These are phyloP conservation scores for Gracilariopsis chorda DNA, from an alignment of 23 red algal genomes.

Conservation along the genomic window DNA sequence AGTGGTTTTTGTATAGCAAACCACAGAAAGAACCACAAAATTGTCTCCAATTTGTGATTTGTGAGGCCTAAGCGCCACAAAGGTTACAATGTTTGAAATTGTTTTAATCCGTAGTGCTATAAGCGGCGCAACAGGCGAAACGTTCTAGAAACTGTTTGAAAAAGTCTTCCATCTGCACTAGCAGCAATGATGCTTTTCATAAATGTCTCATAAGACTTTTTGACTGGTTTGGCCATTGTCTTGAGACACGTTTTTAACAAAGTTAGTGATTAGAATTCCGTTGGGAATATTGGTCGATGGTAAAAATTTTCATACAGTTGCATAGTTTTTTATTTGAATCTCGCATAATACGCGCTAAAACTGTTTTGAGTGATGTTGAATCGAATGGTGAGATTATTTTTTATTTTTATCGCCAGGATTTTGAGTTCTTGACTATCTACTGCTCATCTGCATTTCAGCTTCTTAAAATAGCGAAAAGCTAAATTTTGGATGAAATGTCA, in stretches of 20 bases:
- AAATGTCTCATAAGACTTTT: background rate
- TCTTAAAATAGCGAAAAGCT: background rate
- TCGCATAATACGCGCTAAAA: background rate
- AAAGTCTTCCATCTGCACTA: background rate
- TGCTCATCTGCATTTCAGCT: background rate
- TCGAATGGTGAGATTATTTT: background rate
- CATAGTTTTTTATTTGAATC: background rate
- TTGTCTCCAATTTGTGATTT: background rate
- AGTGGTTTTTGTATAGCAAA: background rate
- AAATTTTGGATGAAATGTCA: background rate
- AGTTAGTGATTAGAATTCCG: background rate
- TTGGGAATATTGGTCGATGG: background rate
- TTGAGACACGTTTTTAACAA: too few species aligned
- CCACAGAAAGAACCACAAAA: background rate
- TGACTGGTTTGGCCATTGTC: background rate
- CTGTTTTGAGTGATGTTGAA: background rate
- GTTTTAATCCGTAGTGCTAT: background rate
- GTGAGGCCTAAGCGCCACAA: background rate
- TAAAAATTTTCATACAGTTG: background rate
- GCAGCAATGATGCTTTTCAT: background rate
- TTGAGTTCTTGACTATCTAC: background rate
- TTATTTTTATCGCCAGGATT: too few species aligned
- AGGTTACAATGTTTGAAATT: background rate
- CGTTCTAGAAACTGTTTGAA: background rate
- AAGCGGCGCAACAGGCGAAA: background rate